Conservation (phyloP, 2,329 filamentous ascomycete genomes). For the Claviceps pazoutovae region DNA sequence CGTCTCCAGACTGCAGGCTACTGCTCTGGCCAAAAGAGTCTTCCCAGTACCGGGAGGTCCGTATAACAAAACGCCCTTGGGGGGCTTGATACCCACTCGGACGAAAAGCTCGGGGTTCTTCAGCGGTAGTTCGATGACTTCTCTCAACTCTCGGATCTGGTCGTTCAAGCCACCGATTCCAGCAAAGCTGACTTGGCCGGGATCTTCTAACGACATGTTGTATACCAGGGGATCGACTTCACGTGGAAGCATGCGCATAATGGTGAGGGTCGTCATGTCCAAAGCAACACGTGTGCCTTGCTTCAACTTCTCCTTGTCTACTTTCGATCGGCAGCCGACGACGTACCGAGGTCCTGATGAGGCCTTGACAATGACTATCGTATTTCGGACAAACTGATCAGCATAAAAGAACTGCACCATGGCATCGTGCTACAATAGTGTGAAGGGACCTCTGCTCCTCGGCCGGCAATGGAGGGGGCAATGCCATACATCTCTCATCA, state of each 20-base stretch:
- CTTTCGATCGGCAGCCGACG: slow-evolving; percentile 94
- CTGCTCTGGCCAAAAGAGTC: slow-evolving; percentile 83
- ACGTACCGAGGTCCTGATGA: slow-evolving; percentile 96
- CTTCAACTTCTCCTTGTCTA: slow-evolving; percentile 94
- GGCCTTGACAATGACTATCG: slow-evolving; percentile 87
- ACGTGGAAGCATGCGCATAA: slow-evolving; percentile 98
- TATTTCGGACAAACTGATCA: background rate
- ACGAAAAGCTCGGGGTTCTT: slow-evolving; percentile 98
- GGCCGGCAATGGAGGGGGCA: background rate
- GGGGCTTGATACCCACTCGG: slow-evolving; percentile 94
- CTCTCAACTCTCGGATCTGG: slow-evolving; percentile 90
- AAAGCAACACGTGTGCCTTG: slow-evolving; percentile 95
- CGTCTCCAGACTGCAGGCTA: slow-evolving; percentile 90
- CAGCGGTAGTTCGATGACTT: slow-evolving; percentile 93
- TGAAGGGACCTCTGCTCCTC: background rate
- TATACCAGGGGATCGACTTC: slow-evolving; percentile 98
- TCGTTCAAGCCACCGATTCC: slow-evolving; percentile 97
- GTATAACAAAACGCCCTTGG: slow-evolving; percentile 92
- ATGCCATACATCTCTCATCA: slow-evolving; percentile 79
- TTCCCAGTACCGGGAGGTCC: slow-evolving; percentile 95
- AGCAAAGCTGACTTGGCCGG: slow-evolving; percentile 92
- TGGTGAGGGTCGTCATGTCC: slow-evolving; percentile 98
- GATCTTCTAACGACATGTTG: slow-evolving; percentile 99
- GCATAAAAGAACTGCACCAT: background rate
- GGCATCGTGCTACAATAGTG: background rate